Evolutionary conservation across 2,329 filamentous ascomycete genomes (phyloP), one percentile per base, ranked within the genome.

Genomic region (Hymenoscyphus fraxineus): DNA sequence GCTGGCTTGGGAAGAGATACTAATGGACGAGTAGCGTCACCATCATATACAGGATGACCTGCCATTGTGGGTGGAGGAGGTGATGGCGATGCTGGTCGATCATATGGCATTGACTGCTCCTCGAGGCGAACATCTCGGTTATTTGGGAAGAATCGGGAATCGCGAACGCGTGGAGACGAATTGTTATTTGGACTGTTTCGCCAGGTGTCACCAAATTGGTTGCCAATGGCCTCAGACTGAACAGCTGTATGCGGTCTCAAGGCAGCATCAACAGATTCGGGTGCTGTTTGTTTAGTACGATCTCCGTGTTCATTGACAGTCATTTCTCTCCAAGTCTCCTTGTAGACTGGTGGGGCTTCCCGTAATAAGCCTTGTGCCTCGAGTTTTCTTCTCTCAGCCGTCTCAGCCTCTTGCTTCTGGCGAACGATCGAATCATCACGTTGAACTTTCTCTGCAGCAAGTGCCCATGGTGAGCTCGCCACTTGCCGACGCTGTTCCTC

Each of bases 41-140:
- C 88, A 69, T 88, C 86, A 69, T 90, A 91, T 1, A 84, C 90
- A 6, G 90, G 90, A 71, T 93, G 90, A 10, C 83, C 87, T 66
- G 85, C 83, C 76, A 85, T 86, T 22, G 85, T 87, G 0, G 89
- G 89, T 58, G 91, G 90, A 3, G 60, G 51, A 27, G 44, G 60
- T 3, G 88, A 89, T 16, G 89, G 86, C 6, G 87, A 89, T 32
- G 66, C 71, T 57, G 71, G 73, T 68, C 71, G 73, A n/a, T 78
- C 76, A 56, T 80, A 80, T 31, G 70, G 71, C 60, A 71, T 65
- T 19, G 73, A 69, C 58, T 70, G 64, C 22, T 79, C 76, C 31
- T 83, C 81, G 10, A 76, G 71, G 15, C 81, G 81, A 40, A 76
- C 69, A 69, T 86, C 85, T 1, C 81, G 74, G 60, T 69, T 68